Evolutionary conservation across 1,284 basidiomycete genomes (phyloP).

Genomic region (Earliella scabrosa): DNA sequence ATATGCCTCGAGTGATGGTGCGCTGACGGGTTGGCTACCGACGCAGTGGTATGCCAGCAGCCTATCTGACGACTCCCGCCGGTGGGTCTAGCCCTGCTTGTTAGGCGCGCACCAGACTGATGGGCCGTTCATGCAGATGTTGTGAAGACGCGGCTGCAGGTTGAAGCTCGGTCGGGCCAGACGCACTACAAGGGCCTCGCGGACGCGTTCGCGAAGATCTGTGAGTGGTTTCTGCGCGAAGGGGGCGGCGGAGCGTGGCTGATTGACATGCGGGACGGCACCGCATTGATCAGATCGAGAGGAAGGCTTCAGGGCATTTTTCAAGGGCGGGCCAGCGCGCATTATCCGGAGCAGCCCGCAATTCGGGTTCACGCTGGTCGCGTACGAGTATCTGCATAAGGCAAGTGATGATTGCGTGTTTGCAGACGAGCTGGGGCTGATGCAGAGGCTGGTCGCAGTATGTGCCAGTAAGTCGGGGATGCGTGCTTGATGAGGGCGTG

Average conservation of each 20-base stretch:
- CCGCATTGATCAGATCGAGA: constrained; percentile 63
- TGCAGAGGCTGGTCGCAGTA: constrained; percentile 43
- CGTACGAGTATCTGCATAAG: constrained; percentile 83
- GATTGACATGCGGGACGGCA: constrained; percentile 5
- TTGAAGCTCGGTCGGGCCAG: constrained; percentile 93
- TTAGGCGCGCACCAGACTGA: constrained; percentile 18
- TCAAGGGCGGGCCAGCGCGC: constrained; percentile 95
- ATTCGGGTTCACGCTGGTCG: constrained; percentile 93
- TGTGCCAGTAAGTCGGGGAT: constrained; percentile 65
- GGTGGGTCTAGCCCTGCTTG: constrained; percentile 51
- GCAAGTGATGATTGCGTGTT: constrained; percentile 35
- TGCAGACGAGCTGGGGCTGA: constrained; percentile 19
- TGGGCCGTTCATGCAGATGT: constrained; percentile 69
- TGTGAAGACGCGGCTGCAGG: constrained; percentile 97
- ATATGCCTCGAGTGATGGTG: constrained; percentile 22
- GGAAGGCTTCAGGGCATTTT: constrained; percentile 89
- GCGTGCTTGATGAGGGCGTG: constrained; percentile 27
- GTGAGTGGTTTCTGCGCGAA: constrained; percentile 41
- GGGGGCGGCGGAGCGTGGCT: not conserved
- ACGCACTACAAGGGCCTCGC: constrained; percentile 90
- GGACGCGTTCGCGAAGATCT: constrained; percentile 92
- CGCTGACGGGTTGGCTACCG: constrained; percentile 18
- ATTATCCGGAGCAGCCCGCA: constrained; percentile 87
- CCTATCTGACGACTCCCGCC: constrained; percentile 84
- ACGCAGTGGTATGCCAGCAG: constrained; percentile 91